Conservation (phyloP, 2,329 filamentous ascomycete species). For the Tolypocladium tropicale region DNA sequence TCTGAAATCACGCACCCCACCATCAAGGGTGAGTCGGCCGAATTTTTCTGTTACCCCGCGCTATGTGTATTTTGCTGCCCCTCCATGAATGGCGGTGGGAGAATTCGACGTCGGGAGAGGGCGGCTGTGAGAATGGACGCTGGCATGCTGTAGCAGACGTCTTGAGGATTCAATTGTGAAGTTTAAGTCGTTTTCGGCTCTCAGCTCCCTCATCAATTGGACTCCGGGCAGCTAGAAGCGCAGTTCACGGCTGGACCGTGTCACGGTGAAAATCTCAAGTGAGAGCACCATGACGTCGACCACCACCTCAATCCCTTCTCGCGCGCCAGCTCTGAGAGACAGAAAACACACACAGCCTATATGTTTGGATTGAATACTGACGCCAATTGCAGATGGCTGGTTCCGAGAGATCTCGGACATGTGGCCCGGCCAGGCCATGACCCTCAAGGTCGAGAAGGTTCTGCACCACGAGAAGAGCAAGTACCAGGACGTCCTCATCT, state of each 20-base stretch:
- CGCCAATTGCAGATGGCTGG: slow-evolving; percentile 72
- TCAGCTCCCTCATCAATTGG: not conserved
- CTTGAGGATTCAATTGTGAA: not conserved
- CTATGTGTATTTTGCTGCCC: slow-evolving; percentile 6
- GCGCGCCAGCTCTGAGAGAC: not conserved
- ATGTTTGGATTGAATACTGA: not conserved
- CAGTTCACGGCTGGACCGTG: not conserved
- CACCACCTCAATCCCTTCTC: not conserved
- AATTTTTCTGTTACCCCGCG: not conserved
- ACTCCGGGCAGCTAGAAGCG: not conserved
- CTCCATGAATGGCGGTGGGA: slow-evolving; percentile 1
- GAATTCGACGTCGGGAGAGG: not conserved
- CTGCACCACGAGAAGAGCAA: slow-evolving; percentile 98
- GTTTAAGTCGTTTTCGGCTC: not conserved
- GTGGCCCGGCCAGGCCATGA: slow-evolving; percentile 99
- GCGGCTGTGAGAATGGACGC: not conserved
- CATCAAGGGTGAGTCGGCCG: slow-evolving; percentile 41
- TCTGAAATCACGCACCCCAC: slow-evolving; percentile 46
- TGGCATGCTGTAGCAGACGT: not conserved
- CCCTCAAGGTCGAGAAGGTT: slow-evolving; percentile 92
- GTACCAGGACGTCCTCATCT: slow-evolving; percentile 98
- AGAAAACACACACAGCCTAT: too few species aligned
- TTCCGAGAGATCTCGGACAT: slow-evolving; percentile 98
- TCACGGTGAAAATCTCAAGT: not conserved
- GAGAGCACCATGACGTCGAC: not conserved